Percentiles rank a stretch among this genome's conserved stretches.
These are phyloP conservation scores for Trifolium dubium DNA, from an alignment of 306 rosid species.

Conservation along the genomic window DNA sequence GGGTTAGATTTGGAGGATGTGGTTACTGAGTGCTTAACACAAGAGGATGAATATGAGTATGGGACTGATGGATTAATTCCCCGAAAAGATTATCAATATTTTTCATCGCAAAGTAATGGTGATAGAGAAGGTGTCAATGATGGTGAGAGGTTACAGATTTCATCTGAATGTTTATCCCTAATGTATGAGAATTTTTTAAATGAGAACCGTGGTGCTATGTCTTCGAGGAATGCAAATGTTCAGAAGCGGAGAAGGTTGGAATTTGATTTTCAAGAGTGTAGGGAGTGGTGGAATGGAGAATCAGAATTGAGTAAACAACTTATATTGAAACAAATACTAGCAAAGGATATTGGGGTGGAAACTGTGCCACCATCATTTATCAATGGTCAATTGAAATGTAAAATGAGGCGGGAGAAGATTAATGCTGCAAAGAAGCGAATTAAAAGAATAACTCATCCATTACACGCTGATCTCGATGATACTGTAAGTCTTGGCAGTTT, in stretches of 20 bases:
- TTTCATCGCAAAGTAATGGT: slow-evolving; percentile 29
- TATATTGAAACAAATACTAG: slow-evolving; percentile 58
- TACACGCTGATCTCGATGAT: slow-evolving; percentile 30
- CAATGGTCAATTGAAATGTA: slow-evolving; percentile 46
- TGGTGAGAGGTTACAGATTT: slow-evolving; percentile 50
- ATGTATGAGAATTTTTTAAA: slow-evolving; percentile 51
- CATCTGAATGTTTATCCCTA: slow-evolving; percentile 71
- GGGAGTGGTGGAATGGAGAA: slow-evolving; percentile 84
- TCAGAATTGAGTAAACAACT: slow-evolving; percentile 78
- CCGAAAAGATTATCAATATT: slow-evolving; percentile 50
- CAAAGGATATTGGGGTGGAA: slow-evolving; percentile 75
- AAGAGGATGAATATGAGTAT: slow-evolving; percentile 37
- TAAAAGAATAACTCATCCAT: slow-evolving; percentile 57
- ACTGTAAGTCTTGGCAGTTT: background rate
- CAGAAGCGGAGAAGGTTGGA: slow-evolving; percentile 34
- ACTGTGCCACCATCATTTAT: slow-evolving; percentile 76
- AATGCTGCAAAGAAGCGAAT: slow-evolving; percentile 71
- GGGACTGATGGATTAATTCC: slow-evolving; percentile 29
- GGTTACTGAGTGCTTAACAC: slow-evolving; percentile 57
- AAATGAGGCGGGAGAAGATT: slow-evolving; percentile 67
- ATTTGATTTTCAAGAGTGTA: slow-evolving; percentile 44
- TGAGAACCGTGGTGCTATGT: slow-evolving; percentile 35
- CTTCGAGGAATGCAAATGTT: slow-evolving; percentile 39
- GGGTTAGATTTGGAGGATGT: slow-evolving; percentile 59
- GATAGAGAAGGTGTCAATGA: slow-evolving; percentile 8